These are phyloP conservation scores for Syncephalastrum contaminatum DNA, from an alignment of 371 early-diverging fungal genomes.

Conservation along the genomic window DNA sequence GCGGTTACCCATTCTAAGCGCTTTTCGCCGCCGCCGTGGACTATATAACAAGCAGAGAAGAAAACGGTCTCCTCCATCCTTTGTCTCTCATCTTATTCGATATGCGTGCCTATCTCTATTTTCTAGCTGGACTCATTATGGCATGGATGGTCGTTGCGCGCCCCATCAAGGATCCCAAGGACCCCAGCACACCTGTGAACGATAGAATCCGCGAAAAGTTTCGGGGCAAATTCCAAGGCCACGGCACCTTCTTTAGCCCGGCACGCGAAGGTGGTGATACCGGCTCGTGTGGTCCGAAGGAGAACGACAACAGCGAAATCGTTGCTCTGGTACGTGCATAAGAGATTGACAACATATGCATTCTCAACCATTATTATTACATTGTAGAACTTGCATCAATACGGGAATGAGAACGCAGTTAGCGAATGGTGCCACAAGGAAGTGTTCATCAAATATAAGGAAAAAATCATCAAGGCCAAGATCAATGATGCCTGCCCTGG, in stretches of 20 bases:
- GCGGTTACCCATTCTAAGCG: too few species aligned
- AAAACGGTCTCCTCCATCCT: too few species aligned
- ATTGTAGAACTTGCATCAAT: conserved; percentile 28
- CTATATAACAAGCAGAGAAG: too few species aligned
- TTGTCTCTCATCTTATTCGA: too few species aligned
- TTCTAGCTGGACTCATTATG: too few species aligned
- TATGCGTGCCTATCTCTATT: too few species aligned
- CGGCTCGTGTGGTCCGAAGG: conserved; percentile 12
- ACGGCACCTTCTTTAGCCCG: conserved; percentile 32
- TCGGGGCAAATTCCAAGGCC: conserved; percentile 8
- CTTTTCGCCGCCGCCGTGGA: too few species aligned
- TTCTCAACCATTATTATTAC: background rate
- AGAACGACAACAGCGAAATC: conserved; percentile 27
- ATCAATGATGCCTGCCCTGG: conserved; percentile 40
- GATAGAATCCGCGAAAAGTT: background rate
- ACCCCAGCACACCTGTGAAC: background rate
- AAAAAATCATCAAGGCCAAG: conserved; percentile 24
- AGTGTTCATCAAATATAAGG: conserved; percentile 22
- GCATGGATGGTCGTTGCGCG: too few species aligned
- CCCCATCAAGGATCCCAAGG: too few species aligned
- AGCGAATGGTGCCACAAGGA: conserved; percentile 42
- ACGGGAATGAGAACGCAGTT: conserved; percentile 26
- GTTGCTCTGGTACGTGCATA: conserved; percentile 30
- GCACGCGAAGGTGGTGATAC: conserved; percentile 27
- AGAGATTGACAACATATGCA: background rate